Conservation (phyloP, 2,329 filamentous ascomycete species). For the Colletotrichum trifolii region DNA sequence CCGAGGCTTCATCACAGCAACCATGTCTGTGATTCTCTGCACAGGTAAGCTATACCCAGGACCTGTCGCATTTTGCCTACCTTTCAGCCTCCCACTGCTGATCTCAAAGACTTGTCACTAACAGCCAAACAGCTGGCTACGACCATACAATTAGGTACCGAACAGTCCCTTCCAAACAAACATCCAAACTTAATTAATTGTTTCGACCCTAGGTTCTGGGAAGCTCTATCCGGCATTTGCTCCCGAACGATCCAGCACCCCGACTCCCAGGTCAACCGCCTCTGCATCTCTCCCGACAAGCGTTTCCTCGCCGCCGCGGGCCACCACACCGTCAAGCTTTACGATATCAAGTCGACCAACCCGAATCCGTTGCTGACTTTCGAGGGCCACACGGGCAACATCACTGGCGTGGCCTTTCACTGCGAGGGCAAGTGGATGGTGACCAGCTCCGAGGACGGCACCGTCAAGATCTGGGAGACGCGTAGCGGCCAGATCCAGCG, state of each 20-base stretch:
- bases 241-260: slow-evolving; percentile 98
- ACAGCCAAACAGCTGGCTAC: slow-evolving; percentile 62
- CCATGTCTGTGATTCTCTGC: slow-evolving; percentile 72
- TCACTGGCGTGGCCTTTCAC: slow-evolving; percentile 97
- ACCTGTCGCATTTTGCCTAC: slow-evolving; percentile 1
- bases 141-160: slow-evolving; percentile 71
- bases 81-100: neutral
- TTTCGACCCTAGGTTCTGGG: slow-evolving; percentile 81
- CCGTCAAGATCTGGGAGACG: slow-evolving; percentile 97
- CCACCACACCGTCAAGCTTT: slow-evolving; percentile 91
- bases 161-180: neutral
- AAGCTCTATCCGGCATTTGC: slow-evolving; percentile 96
- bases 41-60: slow-evolving; percentile 58
- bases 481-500: slow-evolving; percentile 86
- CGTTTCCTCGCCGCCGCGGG: slow-evolving; percentile 88
- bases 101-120: slow-evolving; percentile 18
- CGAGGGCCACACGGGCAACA: slow-evolving; percentile 94
- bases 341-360: slow-evolving; percentile 98
- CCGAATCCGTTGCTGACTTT: slow-evolving; percentile 93
- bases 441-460: slow-evolving; percentile 95
- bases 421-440: slow-evolving; percentile 99
- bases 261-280: slow-evolving; percentile 96
- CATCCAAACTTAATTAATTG: slow-evolving; percentile 13
- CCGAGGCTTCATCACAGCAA: slow-evolving; percentile 27
- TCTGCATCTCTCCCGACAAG: slow-evolving; percentile 98